Evolutionary conservation across 1,284 basidiomycete species (phyloP), one percentile per base, ranked within the genome.

Genomic region (Sporisorium sorghi): DNA sequence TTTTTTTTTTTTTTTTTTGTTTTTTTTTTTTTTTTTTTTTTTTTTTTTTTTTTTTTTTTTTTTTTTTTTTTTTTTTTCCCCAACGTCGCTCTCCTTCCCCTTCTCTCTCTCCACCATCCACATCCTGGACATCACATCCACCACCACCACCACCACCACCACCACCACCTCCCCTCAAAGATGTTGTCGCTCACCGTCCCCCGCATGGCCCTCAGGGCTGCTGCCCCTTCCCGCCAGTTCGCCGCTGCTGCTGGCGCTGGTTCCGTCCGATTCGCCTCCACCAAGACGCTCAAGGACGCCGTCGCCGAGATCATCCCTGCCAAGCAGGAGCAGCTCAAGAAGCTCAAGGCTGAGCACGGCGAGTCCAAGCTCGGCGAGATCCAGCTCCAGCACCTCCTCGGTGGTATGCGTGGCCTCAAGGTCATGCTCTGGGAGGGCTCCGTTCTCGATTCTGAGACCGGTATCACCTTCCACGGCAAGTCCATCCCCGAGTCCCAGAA

Each of bases 381-480:
- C 64, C 81, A 82, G 71, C 76, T 84, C 26, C 63, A 68, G 57
- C 75, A 83, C 79, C 74, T 84, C 49, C 73, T 84, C 59, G 82
- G 82, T 64, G 82, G 82, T 66, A 84, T 84, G 82, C 78, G 82
- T 58, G 82, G 82, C 30, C 78, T 84, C 48, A 84, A 84, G 80
- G 70, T 79, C 71, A 84, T 84, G 82, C 82, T 84, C 60, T 84
- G 82, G 82, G 81, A 84, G 71, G 82, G 82, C 49, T 82, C 80
- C 67, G 82, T 84, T 50, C 78, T 84, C 60, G 82, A 84, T 71
- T 71, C 82, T 26, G 77, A 84, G 66, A 76, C 67, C 58, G 82
- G 82, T 59, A 84, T 84, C 74, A 78, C 79, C 64, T 84, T 84
- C 82, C 82, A 84, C 80, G 82, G 82, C 51, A 77, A 77, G 74